These are phyloP conservation scores for Helicocarpus griseus DNA, from an alignment of 2,329 filamentous ascomycete genomes.

Conservation along the genomic window DNA sequence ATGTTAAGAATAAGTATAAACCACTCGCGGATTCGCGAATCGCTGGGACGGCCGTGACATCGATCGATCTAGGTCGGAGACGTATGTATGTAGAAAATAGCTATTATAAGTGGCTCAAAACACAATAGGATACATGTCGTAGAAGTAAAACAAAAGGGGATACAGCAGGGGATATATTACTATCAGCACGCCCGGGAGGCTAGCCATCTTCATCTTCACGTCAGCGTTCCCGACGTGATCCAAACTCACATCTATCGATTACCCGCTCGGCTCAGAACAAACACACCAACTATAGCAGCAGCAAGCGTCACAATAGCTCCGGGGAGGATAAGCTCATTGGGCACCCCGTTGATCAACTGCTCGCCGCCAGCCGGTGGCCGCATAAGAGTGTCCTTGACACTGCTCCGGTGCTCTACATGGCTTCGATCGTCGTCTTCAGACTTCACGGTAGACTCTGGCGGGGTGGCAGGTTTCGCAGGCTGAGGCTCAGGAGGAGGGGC, in stretches of 20 bases:
- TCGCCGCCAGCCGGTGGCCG: constrained; percentile 48
- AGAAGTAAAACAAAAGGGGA: not conserved
- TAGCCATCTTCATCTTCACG: no score
- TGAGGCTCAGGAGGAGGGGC: constrained; percentile 49
- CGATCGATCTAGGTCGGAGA: not conserved
- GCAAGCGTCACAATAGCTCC: constrained; percentile 93
- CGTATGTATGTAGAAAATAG: not conserved
- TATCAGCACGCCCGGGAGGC: no score
- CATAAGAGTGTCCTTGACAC: constrained; percentile 33
- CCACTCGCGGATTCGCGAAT: not conserved
- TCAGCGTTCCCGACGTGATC: no score
- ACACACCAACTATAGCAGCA: constrained; percentile 87
- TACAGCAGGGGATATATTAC: not conserved
- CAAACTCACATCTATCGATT: not conserved
- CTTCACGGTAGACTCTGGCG: constrained; percentile 43
- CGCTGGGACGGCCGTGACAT: not conserved
- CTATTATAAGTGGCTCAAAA: no score
- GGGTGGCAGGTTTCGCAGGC: constrained; percentile 43
- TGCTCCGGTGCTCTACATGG: constrained; percentile 26
- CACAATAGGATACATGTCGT: not conserved
- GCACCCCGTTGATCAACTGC: constrained; percentile 80
- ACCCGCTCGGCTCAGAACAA: constrained; percentile 62
- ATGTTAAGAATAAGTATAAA: no score
- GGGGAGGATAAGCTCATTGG: constrained; percentile 86
- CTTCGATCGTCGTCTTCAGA: constrained; percentile 38